A percentile compares a stretch with the other conserved stretches of the same genome.
Conservation (phyloP, 495 filamentous ascomycete species). For the Trichoderma virens region DNA sequence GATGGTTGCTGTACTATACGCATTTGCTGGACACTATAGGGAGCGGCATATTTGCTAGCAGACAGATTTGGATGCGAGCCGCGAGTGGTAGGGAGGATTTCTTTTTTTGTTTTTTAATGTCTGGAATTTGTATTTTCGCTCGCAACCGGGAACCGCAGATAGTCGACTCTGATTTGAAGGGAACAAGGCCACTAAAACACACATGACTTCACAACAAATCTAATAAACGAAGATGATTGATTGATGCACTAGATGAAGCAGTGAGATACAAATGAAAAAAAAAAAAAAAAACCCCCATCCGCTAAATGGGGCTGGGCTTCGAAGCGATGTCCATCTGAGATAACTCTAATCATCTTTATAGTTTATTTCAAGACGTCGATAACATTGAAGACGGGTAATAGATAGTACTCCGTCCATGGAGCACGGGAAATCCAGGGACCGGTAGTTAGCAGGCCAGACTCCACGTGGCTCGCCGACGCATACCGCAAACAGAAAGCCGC, state of each 20-base stretch:
- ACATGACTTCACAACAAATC: neutral
- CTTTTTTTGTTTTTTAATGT: neutral
- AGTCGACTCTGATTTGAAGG: neutral
- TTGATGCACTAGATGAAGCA: neutral
- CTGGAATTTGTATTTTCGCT: neutral
- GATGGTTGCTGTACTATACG: neutral
- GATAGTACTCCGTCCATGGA: no score
- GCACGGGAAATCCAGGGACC: no score
- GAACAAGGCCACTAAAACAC: neutral
- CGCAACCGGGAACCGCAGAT: neutral
- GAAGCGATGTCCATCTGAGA: no score
- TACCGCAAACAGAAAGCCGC: neutral
- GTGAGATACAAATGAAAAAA: neutral
- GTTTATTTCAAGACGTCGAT: no score
- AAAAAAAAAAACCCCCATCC: neutral
- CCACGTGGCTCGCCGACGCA: constrained; percentile 8
- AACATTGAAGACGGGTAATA: no score
- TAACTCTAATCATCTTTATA: no score
- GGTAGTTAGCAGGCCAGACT: neutral
- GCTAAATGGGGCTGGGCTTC: no score
- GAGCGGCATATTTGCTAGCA: constrained; percentile 1
- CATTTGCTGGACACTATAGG: constrained; percentile 6
- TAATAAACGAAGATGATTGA: neutral
- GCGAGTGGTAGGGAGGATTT: neutral
- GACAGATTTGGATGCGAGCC: constrained; percentile 3